These are phyloP conservation scores for Leucocoprinus leucothites DNA, from an alignment of 768 basidiomycete species.

Conservation along the genomic window DNA sequence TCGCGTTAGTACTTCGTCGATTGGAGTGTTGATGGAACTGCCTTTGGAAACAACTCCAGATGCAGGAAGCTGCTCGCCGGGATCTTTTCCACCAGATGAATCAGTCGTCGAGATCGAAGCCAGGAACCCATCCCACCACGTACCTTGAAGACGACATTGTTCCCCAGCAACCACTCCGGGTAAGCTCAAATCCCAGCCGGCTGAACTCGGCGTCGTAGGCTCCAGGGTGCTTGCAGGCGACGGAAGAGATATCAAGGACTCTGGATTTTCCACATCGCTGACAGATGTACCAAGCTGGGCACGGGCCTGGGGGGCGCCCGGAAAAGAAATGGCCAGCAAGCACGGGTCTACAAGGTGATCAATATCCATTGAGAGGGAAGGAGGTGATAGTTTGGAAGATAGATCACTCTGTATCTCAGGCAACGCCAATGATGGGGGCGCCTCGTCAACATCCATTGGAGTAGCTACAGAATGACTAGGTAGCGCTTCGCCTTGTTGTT, in stretches of 20 bases:
- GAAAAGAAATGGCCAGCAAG: constrained; percentile 26
- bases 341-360: constrained; percentile 29
- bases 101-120: neutral
- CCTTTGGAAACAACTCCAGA: neutral
- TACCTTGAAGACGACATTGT: constrained; percentile 16
- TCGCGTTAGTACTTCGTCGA: neutral
- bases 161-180: constrained; percentile 27
- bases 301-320: neutral
- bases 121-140: constrained; percentile 19
- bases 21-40: no score
- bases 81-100: neutral
- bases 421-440: no score
- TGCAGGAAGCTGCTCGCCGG: neutral
- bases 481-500: no score
- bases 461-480: neutral
- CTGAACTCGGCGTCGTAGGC: constrained; percentile 35
- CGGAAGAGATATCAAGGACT: constrained; percentile 26
- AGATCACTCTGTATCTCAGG: no score
- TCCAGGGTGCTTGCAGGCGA: constrained; percentile 29
- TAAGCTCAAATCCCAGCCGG: constrained; percentile 30
- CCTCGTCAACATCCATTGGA: neutral
- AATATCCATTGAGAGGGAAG: neutral
- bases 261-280: neutral
- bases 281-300: no score
- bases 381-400: neutral